Evolutionary conservation across 169 alveolate species (phyloP), one percentile per base, ranked within the genome.

Genomic region (Plasmodium vivax): DNA sequence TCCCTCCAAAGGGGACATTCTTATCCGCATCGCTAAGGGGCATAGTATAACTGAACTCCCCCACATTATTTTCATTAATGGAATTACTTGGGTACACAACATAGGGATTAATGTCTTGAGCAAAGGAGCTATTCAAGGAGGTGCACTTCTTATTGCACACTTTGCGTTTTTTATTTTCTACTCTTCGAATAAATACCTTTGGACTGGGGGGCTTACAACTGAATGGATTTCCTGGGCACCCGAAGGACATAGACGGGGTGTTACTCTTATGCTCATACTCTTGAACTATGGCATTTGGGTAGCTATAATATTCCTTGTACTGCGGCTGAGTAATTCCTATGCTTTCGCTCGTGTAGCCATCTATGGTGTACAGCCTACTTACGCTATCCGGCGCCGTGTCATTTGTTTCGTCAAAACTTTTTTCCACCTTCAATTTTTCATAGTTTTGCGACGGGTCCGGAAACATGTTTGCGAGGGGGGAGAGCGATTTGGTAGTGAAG

Each of bases 141-240:
- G 27, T 51, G 23, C 47, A 62, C 16, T 79, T 88, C 12, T 88
- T 88, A 88, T 80, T 88, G 72, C 47, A 19, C 79, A 27, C n/a
- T 88, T 58, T 88, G 38, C 83, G 82, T 79, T 88, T 88, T 6
- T 45, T 88, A 80, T 68, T 68, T 68, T 80, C 90, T 38, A 88
- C 94, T 54, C 91, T 79, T 27, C 94, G 94, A 62, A 81, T 80
- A 80, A 88, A 88, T 32, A 88, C 94, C 74, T 58, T 88, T 56
- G 91, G 19, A 34, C 58, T 58, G 30, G 73, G 79, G 16, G 88
- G 71, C 71, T 80, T 79, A 32, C 94, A 80, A 79, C 82, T 88
- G 47, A 88, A 41, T 79, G 90, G 23, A 34, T 36, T 88, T 88
- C 83, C 90, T 62, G 83, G 16, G 30, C 85, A 88, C 32, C 74